Percentiles rank a stretch among this genome's conserved stretches.
These are phyloP conservation scores for Dispira parvispora DNA, from an alignment of 192 early-diverging fungal genomes.

Conservation along the genomic window DNA sequence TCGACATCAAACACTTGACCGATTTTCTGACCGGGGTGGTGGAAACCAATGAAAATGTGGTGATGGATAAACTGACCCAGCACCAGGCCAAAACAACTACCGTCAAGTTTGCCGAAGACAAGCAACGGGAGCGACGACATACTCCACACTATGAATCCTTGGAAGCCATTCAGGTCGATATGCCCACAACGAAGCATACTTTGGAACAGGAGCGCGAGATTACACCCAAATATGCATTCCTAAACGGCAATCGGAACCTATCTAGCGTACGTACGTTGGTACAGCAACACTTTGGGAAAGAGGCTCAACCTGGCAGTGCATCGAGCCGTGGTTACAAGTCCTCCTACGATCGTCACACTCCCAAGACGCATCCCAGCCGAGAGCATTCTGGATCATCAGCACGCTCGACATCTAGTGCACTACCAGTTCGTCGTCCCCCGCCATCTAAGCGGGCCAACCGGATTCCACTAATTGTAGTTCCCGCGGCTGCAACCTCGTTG, in stretches of 20 bases:
- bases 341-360: too few relatives aligned
- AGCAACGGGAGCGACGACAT: too few relatives aligned
- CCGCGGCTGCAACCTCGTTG: conserved; percentile 62
- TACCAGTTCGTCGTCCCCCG: not conserved
- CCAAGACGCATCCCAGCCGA: too few relatives aligned
- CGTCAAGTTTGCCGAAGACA: too few relatives aligned
- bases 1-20: not conserved
- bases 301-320: not conserved
- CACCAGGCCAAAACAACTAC: too few relatives aligned
- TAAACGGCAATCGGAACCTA: not conserved
- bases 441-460: conserved; percentile 8
- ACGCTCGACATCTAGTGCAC: not conserved
- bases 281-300: not conserved
- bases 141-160: too few relatives aligned
- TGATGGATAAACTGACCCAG: not conserved
- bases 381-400: too few relatives aligned
- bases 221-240: too few relatives aligned
- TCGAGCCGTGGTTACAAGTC: too few relatives aligned
- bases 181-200: too few relatives aligned
- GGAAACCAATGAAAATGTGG: conserved; percentile 5
- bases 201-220: too few relatives aligned
- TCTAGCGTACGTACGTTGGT: not conserved
- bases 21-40: conserved; percentile 3
- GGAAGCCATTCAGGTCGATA: too few relatives aligned
- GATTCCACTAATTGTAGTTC: conserved; percentile 82